Evolutionary conservation across 2,329 filamentous ascomycete genomes (phyloP).

Genomic region (Allantophomopsis cytisporea): DNA sequence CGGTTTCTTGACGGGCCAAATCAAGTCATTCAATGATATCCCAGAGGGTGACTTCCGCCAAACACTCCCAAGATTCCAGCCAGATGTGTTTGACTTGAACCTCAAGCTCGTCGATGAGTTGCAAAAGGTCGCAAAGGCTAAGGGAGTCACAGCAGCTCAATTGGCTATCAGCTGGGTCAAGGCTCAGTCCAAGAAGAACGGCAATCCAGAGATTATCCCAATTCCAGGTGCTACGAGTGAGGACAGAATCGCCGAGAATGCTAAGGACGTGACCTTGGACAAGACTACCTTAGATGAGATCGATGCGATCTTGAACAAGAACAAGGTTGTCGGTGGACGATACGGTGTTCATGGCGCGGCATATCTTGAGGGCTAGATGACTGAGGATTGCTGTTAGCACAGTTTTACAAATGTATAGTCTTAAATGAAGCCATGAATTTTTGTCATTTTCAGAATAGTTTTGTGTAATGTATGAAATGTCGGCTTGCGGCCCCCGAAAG

Average conservation of each 20-base stretch:
- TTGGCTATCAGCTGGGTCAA: slow-evolving; percentile 52
- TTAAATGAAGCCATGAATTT: not conserved
- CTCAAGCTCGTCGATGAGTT: slow-evolving; percentile 45
- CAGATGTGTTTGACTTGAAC: slow-evolving; percentile 50
- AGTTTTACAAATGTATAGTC: not conserved
- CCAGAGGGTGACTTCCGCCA: slow-evolving; percentile 36
- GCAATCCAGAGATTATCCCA: slow-evolving; percentile 16
- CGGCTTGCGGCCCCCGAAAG: slow-evolving; percentile 9
- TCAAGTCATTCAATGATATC: slow-evolving; percentile 38
- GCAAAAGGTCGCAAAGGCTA: slow-evolving; percentile 41
- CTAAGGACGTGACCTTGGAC: slow-evolving; percentile 10
- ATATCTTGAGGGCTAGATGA: slow-evolving; percentile 1
- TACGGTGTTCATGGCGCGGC: slow-evolving; percentile 4
- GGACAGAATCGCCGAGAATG: slow-evolving; percentile 18
- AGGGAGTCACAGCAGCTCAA: slow-evolving; percentile 47
- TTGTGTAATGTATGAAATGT: slow-evolving; percentile 7
- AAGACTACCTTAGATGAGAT: slow-evolving; percentile 18
- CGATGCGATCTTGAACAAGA: slow-evolving; percentile 9
- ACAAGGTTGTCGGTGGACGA: slow-evolving; percentile 6
- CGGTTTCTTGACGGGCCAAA: slow-evolving; percentile 40
- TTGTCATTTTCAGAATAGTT: slow-evolving; percentile 4
- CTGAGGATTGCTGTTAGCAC: not conserved
- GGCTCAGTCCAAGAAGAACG: slow-evolving; percentile 24
- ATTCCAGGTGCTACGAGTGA: slow-evolving; percentile 16
- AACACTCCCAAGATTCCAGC: slow-evolving; percentile 49